phyloP scores from a whole-genome alignment of 805 yeast species.

The Candida dajiaensis region DNA sequence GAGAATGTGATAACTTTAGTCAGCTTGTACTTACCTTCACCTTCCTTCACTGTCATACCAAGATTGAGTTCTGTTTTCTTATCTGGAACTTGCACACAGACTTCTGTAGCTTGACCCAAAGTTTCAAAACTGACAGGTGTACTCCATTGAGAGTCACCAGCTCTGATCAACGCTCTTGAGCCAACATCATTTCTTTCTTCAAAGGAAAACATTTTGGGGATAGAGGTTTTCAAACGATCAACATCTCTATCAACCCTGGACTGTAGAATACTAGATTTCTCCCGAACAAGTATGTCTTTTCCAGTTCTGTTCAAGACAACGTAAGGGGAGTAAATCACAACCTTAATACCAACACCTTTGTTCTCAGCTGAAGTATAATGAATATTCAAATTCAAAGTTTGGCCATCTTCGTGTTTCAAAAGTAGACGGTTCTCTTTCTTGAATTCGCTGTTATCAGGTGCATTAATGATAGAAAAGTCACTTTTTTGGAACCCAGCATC shows the following conservation, averaged over 20 bases:
- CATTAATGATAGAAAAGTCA: conserved; percentile 66
- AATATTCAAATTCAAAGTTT: conserved; percentile 53
- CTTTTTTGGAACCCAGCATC: conserved; percentile 57
- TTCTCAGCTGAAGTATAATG: conserved; percentile 51
- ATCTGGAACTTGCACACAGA: conserved; percentile 41
- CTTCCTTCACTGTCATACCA: conserved; percentile 74
- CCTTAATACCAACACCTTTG: conserved; percentile 53
- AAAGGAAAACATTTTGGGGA: conserved; percentile 84
- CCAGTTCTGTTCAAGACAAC: conserved; percentile 78
- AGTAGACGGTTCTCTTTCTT: conserved; percentile 47
- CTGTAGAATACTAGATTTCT: conserved; percentile 45
- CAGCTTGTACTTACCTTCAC: conserved; percentile 74
- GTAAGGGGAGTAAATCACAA: conserved; percentile 80
- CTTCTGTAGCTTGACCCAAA: conserved; percentile 72
- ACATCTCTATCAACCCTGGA: conserved; percentile 33
- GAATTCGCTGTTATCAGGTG: conserved; percentile 48
- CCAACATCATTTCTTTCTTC: conserved; percentile 48
- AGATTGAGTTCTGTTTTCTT: conserved; percentile 60
- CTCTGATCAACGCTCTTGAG: conserved; percentile 59
- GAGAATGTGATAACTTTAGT: conserved; percentile 74
- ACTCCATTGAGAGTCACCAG: conserved; percentile 70
- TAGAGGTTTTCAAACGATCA: conserved; percentile 28
- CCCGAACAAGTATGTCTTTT: conserved; percentile 49
- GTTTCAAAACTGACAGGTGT: conserved; percentile 79
- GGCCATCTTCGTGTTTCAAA: conserved; percentile 59